Percentiles rank a stretch among this genome's conserved stretches.
phyloP scores from a whole-genome alignment of 257 asterid genomes.

The Capsicum pubescens region DNA sequence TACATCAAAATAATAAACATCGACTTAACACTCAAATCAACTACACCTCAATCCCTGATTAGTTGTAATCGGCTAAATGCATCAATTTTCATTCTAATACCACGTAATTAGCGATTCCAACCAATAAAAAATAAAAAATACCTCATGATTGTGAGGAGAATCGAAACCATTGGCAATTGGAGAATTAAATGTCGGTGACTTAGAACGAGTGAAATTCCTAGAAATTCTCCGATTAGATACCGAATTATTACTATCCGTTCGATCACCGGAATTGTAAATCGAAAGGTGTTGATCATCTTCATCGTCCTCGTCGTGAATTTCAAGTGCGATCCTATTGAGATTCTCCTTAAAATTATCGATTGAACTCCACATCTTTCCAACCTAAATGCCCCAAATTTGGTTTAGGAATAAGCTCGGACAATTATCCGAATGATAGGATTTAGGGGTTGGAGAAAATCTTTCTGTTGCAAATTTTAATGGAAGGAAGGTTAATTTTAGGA shows the following conservation, averaged over 20 bases:
- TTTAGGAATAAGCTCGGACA: neutral
- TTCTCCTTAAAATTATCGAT: constrained; percentile 89
- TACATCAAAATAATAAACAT: neutral
- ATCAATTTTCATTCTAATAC: neutral
- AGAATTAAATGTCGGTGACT: constrained; percentile 57
- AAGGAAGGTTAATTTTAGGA: neutral
- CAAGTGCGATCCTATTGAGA: constrained; percentile 83
- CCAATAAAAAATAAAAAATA: constrained; percentile 20
- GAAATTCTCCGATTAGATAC: constrained; percentile 64
- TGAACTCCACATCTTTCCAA: constrained; percentile 86
- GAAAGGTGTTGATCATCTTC: constrained; percentile 70
- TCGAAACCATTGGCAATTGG: constrained; percentile 72
- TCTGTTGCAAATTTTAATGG: constrained; percentile 11
- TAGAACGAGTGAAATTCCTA: constrained; percentile 53
- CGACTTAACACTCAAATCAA: neutral
- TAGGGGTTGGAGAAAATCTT: neutral
- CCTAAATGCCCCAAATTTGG: constrained; percentile 18
- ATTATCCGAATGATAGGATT: neutral
- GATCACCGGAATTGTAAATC: constrained; percentile 54
- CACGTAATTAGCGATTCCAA: neutral
- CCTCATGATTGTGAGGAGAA: constrained; percentile 66
- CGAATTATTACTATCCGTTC: constrained; percentile 50
- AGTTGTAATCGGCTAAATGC: neutral
- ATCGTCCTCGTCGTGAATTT: constrained; percentile 61
- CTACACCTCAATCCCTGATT: constrained; percentile 7